Percentiles rank a stretch among this genome's conserved stretches.
Conservation (phyloP, 371 early-diverging fungal genomes). For the Mucor velutinosus region DNA sequence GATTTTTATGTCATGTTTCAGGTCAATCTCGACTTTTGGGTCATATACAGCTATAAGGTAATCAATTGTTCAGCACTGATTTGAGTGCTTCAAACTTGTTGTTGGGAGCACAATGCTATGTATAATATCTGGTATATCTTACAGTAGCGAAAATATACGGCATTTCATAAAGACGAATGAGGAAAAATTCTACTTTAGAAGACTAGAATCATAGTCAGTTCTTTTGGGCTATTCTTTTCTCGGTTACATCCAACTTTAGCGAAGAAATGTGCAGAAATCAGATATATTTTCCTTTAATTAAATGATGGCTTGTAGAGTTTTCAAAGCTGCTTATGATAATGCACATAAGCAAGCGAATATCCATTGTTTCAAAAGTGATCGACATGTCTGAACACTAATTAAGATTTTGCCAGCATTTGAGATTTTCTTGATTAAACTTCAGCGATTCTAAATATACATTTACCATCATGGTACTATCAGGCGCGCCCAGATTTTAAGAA, state of each 20-base stretch:
- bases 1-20: constrained; percentile 11
- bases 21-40: background rate
- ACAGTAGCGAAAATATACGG: no score
- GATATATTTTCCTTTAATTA: background rate
- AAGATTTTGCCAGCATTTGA: background rate
- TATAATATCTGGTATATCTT: background rate
- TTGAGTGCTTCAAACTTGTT: background rate
- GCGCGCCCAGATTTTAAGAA: background rate
- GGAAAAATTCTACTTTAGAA: background rate
- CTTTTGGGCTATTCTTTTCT: background rate
- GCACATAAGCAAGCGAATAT: background rate
- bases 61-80: background rate
- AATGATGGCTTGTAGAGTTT: background rate
- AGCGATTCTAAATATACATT: background rate
- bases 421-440: background rate
- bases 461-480: background rate
- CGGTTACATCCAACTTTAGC: background rate
- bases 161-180: background rate
- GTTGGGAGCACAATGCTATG: background rate
- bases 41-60: background rate
- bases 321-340: background rate
- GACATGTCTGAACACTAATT: background rate
- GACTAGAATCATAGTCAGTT: background rate
- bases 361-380: background rate
- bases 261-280: background rate